Conservation (phyloP, 2,329 filamentous ascomycete genomes). For the Fusarium acutatum region DNA sequence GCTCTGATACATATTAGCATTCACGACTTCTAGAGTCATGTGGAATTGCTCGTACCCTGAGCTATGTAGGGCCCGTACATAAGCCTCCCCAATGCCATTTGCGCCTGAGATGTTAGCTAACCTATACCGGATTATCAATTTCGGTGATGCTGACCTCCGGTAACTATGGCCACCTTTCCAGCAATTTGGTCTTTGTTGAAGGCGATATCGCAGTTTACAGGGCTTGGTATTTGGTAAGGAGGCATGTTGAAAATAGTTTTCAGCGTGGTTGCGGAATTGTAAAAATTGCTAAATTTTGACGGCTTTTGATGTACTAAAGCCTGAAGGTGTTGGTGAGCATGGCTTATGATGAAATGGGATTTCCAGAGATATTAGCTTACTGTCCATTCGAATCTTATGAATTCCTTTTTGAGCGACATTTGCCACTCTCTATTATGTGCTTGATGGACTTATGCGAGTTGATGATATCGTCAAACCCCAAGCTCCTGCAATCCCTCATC, state of each 20-base stretch:
- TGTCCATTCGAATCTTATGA: rapidly evolving
- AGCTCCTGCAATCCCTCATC: not conserved
- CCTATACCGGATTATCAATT: not conserved
- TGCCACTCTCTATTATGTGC: rapidly evolving
- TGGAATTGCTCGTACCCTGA: not conserved
- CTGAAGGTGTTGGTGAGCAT: not conserved
- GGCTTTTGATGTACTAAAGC: too few species aligned
- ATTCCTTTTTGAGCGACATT: rapidly evolving
- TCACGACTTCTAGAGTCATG: rapidly evolving
- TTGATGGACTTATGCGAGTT: not conserved
- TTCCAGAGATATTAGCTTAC: not conserved
- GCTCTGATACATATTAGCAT: not conserved
- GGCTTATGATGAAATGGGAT: rapidly evolving
- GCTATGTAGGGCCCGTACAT: not conserved
- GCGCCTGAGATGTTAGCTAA: not conserved
- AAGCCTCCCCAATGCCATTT: not conserved
- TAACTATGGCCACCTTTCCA: not conserved
- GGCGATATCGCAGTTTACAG: not conserved
- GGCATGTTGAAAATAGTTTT: not conserved
- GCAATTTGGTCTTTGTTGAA: not conserved
- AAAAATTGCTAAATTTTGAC: too few species aligned
- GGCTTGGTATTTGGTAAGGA: rapidly evolving
- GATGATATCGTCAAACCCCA: not conserved
- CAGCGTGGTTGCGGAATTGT: too few species aligned
- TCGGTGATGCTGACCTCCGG: not conserved